These are phyloP conservation scores for Inga laurina DNA, from an alignment of 306 rosid genomes.

Conservation along the genomic window DNA sequence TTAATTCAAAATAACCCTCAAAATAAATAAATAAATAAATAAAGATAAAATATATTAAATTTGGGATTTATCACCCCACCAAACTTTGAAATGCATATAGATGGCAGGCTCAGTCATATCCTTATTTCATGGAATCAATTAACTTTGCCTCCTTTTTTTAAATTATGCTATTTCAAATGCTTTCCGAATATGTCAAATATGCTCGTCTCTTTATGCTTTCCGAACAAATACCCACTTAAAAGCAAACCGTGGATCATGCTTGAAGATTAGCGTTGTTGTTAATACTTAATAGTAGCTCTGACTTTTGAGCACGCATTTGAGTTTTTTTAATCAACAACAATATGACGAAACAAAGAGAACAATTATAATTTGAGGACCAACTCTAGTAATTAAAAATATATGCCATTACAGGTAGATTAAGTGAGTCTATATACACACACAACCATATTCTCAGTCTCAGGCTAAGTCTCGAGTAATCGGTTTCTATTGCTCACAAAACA, in stretches of 20 bases:
- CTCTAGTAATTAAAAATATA: not conserved
- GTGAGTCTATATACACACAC: not conserved
- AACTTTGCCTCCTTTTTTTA: too few relatives aligned
- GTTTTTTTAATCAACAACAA: not conserved
- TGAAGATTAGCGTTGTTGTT: not conserved
- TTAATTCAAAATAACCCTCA: too few relatives aligned
- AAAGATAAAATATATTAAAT: too few relatives aligned
- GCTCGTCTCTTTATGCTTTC: not conserved
- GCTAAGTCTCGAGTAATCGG: too few relatives aligned
- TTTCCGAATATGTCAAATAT: not conserved
- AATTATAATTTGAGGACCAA: not conserved
- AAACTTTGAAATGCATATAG: not conserved
- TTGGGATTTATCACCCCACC: not conserved
- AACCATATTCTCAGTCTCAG: not conserved
- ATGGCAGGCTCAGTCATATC: constrained; percentile 17
- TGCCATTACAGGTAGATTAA: not conserved
- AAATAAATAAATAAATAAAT: too few relatives aligned
- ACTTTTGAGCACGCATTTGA: not conserved
- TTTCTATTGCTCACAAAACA: too few relatives aligned
- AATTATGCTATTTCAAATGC: not conserved
- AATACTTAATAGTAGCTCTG: not conserved
- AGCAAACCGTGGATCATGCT: not conserved
- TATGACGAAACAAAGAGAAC: not conserved
- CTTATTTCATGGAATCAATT: constrained; percentile 2
- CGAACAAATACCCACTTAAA: too few relatives aligned